Conservation (phyloP, 2,329 filamentous ascomycete species). For the Xylariaceae sp. region DNA sequence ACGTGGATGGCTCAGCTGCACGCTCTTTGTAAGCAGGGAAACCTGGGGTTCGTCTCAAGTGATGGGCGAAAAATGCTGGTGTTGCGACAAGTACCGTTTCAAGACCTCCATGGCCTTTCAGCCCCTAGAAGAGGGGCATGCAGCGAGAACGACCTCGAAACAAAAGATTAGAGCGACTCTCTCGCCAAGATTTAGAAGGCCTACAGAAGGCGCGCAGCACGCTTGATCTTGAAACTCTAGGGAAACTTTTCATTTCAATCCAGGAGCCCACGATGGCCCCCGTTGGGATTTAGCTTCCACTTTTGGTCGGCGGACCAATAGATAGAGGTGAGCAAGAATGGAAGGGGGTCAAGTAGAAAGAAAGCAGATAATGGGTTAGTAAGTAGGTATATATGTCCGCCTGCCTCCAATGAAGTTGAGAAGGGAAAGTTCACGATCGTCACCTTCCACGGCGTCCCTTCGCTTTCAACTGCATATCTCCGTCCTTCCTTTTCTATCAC, state of each 20-base stretch:
- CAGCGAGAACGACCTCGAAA: not conserved
- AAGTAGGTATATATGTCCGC: not conserved
- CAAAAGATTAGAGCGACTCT: not conserved
- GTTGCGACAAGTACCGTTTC: slow-evolving; percentile 22
- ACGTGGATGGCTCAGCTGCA: slow-evolving; percentile 17
- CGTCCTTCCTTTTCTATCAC: slow-evolving; percentile 2
- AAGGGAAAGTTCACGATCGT: slow-evolving; percentile 9
- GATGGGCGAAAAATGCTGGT: slow-evolving; percentile 12
- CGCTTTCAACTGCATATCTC: slow-evolving; percentile 3
- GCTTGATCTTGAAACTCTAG: slow-evolving; percentile 22
- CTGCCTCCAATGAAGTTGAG: not conserved
- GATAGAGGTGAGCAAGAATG: not conserved
- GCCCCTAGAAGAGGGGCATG: slow-evolving; percentile 5
- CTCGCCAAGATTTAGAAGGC: slow-evolving; percentile 8
- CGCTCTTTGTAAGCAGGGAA: slow-evolving; percentile 4
- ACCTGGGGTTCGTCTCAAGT: slow-evolving; percentile 13
- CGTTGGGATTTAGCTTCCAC: slow-evolving; percentile 6
- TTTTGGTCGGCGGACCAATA: slow-evolving; percentile 5
- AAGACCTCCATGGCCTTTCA: slow-evolving; percentile 7
- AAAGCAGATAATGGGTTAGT: too few species aligned
- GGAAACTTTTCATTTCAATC: slow-evolving; percentile 22
- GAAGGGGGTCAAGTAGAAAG: not conserved
- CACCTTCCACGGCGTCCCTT: not conserved
- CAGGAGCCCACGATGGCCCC: slow-evolving; percentile 13
- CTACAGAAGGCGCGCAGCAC: slow-evolving; percentile 9